Evolutionary conservation across 2,329 filamentous ascomycete species (phyloP), one percentile per base, ranked within the genome.

Genomic region (Colletotrichum orbiculare): DNA sequence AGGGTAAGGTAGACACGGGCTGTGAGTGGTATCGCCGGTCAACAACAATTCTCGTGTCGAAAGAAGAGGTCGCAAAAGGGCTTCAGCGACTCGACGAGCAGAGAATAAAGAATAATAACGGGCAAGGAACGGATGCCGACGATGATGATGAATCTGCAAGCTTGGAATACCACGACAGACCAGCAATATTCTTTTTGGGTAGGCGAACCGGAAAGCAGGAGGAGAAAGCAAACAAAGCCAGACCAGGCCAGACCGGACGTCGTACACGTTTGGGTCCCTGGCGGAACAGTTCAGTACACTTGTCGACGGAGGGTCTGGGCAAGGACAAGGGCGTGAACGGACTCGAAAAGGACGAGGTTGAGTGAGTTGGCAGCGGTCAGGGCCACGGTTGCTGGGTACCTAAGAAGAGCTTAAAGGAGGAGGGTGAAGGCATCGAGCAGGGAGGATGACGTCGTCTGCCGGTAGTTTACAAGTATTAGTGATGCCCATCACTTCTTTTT

Each of bases 391-490:
- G 39, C 50, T 37, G 45, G 34, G 50, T 15, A 45, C 4, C 25
- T 25, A 25, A 25, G 25, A 25, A 5, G 25, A 39, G 58, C 57
- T 65, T 62, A 10, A 37, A 62, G 46, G 57, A 60, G 48, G 25
- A 25, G 25, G 3, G 25, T 25, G 25, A 25, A 25, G 61, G 57
- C 41, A 43, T 50, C 57, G 33, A 41, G n/a, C 45, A 55, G 45
- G 57, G 39, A 61, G 45, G 17, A 64, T 64, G 61, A 64, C 61
- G 61, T 64, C 57, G 25, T 25, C 25, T 25, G 25, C 25, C 25
- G 25, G 25, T 25, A 25, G 4, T 25, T 25, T 25, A 25, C 25
- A 25, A 25, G 25, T 25, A 17, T 17, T 17, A 25, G 25, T 25
- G 25, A 25, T 25, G 25, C 25, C 4, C 25, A 25, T 25, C 25